Evolutionary conservation across 2,329 filamentous ascomycete genomes (phyloP).

Genomic region (Emmonsiellopsis sp.): DNA sequence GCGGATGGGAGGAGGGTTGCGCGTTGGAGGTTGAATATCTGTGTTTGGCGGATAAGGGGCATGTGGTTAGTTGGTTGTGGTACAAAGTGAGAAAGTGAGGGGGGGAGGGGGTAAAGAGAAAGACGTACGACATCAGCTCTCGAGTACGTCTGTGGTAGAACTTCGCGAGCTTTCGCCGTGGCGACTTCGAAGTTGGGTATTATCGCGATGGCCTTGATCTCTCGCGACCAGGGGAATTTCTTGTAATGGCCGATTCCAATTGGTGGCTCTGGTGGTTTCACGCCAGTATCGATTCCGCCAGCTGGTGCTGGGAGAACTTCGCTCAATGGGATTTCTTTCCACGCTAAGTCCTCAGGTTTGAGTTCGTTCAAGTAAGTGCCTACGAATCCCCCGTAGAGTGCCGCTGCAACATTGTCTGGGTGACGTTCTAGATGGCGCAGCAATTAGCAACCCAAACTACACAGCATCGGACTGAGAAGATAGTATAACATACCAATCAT

Average conservation of each 20-base stretch:
- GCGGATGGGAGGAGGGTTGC: constrained; percentile 85
- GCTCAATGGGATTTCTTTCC: constrained; percentile 86
- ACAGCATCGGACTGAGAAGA: constrained; percentile 7
- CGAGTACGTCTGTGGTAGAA: constrained; percentile 70
- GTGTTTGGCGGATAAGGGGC: not conserved
- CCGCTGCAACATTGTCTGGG: constrained; percentile 89
- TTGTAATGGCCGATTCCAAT: constrained; percentile 90
- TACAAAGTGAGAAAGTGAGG: not conserved
- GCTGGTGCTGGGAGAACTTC: constrained; percentile 87
- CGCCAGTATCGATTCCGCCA: constrained; percentile 82
- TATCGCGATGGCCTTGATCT: constrained; percentile 94
- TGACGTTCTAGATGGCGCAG: constrained; percentile 51
- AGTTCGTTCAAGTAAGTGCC: constrained; percentile 93
- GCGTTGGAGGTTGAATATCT: constrained; percentile 81
- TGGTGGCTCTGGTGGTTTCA: constrained; percentile 79
- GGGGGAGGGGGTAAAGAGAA: not conserved
- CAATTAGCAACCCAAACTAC: not conserved
- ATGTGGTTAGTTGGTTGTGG: not conserved
- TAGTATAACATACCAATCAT: constrained; percentile 65
- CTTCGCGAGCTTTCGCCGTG: constrained; percentile 82
- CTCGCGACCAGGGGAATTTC: constrained; percentile 84
- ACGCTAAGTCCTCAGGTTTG: constrained; percentile 75
- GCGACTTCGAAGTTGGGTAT: constrained; percentile 93
- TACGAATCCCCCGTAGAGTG: constrained; percentile 91
- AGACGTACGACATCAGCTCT: constrained; percentile 68